Evolutionary conservation across 2,329 filamentous ascomycete species (phyloP).

Genomic region (Mariannaea elegans): DNA sequence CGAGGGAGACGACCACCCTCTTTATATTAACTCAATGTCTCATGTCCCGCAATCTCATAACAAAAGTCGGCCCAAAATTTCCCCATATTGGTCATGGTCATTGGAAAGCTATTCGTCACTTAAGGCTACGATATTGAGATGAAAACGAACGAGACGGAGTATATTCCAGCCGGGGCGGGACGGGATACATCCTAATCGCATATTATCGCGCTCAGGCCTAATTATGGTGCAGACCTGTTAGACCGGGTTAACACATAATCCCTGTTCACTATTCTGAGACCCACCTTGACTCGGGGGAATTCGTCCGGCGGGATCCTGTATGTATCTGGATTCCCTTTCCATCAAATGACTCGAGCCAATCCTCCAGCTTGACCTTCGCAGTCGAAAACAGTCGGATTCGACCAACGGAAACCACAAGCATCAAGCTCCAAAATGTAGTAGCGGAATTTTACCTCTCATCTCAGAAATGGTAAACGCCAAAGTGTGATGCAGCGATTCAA

Average conservation of each 20-base stretch:
- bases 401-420: no score
- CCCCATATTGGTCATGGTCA: not conserved
- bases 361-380: no score
- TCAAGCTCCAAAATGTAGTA: no score
- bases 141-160: conserved; percentile 13
- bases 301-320: not conserved
- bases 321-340: not conserved
- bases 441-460: no score
- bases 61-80: not conserved
- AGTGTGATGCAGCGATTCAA: no score
- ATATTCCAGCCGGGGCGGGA: conserved; percentile 17
- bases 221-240: not conserved
- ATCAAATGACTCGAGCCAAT: no score
- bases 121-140: not conserved
- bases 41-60: not conserved
- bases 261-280: not conserved
- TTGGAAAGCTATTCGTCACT: not conserved
- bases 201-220: conserved; percentile 10
- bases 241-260: conserved; percentile 21
- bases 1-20: not conserved
- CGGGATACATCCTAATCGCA: not conserved
- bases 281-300: conserved; percentile 1
- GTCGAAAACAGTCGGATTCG: no score
- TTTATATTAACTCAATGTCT: not conserved
- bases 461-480: no score